These are phyloP conservation scores for Amanita rubescens DNA, from an alignment of 768 basidiomycete species.

Conservation along the genomic window DNA sequence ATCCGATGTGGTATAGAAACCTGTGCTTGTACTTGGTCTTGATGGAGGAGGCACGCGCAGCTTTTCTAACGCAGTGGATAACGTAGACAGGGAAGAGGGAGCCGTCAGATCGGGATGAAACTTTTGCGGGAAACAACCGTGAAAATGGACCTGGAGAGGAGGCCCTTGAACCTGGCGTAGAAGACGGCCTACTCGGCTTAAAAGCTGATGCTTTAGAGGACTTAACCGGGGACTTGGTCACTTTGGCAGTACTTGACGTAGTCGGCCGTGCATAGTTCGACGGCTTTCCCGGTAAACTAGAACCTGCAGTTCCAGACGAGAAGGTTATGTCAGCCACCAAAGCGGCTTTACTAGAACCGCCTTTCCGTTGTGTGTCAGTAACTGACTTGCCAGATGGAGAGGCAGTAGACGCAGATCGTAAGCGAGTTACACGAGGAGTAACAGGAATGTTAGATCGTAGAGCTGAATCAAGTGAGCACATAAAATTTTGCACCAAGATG, in stretches of 20 bases:
- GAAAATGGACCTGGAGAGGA: conserved; percentile 9
- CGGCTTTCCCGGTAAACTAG: conserved; percentile 20
- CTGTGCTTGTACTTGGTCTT: conserved; percentile 64
- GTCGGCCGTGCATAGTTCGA: conserved; percentile 12
- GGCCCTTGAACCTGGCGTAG: conserved; percentile 8
- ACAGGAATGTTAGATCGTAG: not conserved
- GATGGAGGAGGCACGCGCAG: conserved; percentile 59
- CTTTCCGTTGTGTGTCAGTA: not conserved
- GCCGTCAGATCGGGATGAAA: conserved; percentile 15
- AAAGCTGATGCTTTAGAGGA: not conserved
- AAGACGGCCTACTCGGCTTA: conserved; percentile 3
- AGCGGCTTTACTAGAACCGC: not conserved
- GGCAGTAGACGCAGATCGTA: not conserved
- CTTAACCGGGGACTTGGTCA: conserved; percentile 21
- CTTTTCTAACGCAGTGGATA: conserved; percentile 64
- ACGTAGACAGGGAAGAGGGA: conserved; percentile 49
- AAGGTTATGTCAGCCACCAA: conserved; percentile 2
- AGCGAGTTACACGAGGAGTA: not conserved
- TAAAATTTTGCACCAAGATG: not conserved
- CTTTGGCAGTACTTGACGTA: conserved; percentile 16
- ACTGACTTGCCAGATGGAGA: not conserved
- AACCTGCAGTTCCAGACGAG: conserved; percentile 18
- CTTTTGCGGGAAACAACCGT: conserved; percentile 10
- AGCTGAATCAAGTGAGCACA: not conserved
- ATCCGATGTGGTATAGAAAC: conserved; percentile 41